phyloP scores from a whole-genome alignment of 2,329 filamentous ascomycete species.

The Hypomyces rosellus region DNA sequence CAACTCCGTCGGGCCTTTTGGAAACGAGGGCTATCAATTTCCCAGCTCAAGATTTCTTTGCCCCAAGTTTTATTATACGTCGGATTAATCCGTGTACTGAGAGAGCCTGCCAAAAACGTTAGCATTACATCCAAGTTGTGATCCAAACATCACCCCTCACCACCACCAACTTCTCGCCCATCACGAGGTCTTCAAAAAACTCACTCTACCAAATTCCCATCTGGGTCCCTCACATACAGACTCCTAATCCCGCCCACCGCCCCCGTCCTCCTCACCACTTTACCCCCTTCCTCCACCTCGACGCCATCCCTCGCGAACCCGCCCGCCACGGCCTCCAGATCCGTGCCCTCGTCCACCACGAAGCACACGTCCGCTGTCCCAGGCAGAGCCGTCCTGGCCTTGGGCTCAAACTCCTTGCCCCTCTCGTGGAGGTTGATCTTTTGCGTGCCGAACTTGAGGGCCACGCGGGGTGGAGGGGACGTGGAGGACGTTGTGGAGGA shows the following conservation, averaged over 20 bases:
- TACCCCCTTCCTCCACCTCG: conserved; percentile 42
- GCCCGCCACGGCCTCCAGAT: conserved; percentile 40
- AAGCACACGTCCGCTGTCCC: conserved; percentile 58
- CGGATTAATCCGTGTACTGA: neutral
- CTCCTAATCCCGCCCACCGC: conserved; percentile 49
- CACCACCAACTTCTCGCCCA: no score
- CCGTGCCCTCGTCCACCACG: conserved; percentile 39
- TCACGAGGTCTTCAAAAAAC: conserved; percentile 15
- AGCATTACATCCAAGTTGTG: neutral
- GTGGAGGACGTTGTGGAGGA: conserved; percentile 19
- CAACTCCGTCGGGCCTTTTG: no score
- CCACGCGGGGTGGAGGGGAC: conserved; percentile 37
- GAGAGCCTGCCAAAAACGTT: neutral
- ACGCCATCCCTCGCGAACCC: conserved; percentile 37
- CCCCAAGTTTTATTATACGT: no score
- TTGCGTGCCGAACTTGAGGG: conserved; percentile 50
- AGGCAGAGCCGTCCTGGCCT: conserved; percentile 45
- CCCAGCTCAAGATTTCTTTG: no score
- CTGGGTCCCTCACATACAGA: conserved; percentile 55
- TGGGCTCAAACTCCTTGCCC: conserved; percentile 55
- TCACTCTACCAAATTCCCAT: conserved; percentile 57
- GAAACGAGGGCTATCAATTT: no score
- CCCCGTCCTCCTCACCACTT: conserved; percentile 49
- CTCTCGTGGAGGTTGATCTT: conserved; percentile 57
- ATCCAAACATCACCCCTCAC: neutral